Evolutionary conservation across 1,284 basidiomycete genomes (phyloP), one percentile per base, ranked within the genome.

Genomic region (Cutaneotrichosporon sp.): DNA sequence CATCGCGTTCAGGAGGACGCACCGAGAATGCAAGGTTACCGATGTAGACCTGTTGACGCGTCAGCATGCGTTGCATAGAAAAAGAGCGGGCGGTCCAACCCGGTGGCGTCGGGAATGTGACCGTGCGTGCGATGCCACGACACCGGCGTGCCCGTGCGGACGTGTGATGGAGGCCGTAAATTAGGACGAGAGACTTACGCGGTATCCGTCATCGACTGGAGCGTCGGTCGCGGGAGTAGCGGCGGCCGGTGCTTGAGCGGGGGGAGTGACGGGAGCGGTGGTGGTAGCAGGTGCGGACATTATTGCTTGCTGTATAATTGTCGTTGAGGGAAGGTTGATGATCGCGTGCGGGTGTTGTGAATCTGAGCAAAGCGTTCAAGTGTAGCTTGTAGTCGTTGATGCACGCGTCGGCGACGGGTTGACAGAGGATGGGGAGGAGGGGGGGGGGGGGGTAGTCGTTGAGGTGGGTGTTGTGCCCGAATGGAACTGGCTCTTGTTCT

Each of bases 1-100:
- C 11, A 29, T 20, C n/a, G n/a, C 24, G 33, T 25, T 16, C 24
- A 39, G 32, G 25, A 31, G 4, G 10, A 54, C 64, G 43, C 46
- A 66, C 67, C 26, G 61, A 54, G 63, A 62, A 74, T 29, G 72
- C 49, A 46, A 75, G 66, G 63, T 75, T 75, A 29, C 72, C 74
- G 45, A 75, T 59, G 62, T 72, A 71, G 53, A 75, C 70, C 74
- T 75, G 46, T 25, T 20, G 29, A 38, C 32, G 38, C 32, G 26
- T 46, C 41, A 35, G 39, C 17, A 39, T 20, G 17, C 11, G 25
- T 7, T 22, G 8, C 41, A n/a, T n/a, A n/a, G 10, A 7, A 24
- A 1, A 19, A 33, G 41, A 8, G 12, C 3, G 5, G 5, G 52
- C 26, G 55, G 52, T 37, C 16, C 26, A 14, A 32, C 29, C 14